phyloP scores from a whole-genome alignment of 163 green algal genomes.

The Scenedesmus sp. region DNA sequence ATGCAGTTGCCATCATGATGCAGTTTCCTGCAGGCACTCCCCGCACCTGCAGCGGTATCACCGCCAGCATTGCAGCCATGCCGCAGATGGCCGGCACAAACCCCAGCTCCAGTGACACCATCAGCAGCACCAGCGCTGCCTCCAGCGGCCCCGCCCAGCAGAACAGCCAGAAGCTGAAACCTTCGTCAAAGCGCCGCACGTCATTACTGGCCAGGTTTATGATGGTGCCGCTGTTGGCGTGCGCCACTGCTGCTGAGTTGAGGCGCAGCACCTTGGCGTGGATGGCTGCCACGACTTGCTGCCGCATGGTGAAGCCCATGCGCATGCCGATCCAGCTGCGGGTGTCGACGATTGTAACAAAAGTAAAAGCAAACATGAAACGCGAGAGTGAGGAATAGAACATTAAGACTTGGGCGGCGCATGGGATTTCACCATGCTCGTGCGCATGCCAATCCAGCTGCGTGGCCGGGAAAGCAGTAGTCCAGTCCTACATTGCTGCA shows the following conservation, averaged over 20 bases:
- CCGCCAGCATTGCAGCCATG: conserved; percentile 68
- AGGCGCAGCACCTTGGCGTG: conserved; percentile 87
- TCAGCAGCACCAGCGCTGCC: conserved; percentile 75
- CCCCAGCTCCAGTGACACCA: conserved; percentile 78
- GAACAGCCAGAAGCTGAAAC: conserved; percentile 80
- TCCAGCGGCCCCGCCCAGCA: conserved; percentile 79
- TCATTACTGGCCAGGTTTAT: conserved; percentile 90
- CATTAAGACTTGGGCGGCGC: not conserved
- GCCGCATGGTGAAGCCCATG: conserved; percentile 77
- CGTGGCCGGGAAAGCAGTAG: not conserved
- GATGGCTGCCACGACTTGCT: conserved; percentile 76
- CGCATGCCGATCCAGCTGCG: conserved; percentile 73
- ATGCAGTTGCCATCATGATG: no score
- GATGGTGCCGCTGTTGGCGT: conserved; percentile 78
- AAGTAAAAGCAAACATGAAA: not conserved
- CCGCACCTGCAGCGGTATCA: conserved; percentile 81
- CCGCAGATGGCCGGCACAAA: conserved; percentile 76
- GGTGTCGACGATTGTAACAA: not conserved
- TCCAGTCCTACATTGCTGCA: no score
- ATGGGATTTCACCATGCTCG: conserved; percentile 37
- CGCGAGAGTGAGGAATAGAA: not conserved
- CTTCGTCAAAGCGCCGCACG: conserved; percentile 86
- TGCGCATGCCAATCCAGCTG: conserved; percentile 71
- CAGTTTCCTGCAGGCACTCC: conserved; percentile 6
- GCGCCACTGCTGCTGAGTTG: conserved; percentile 72